Conservation (phyloP, 768 basidiomycete genomes). For the Russula earlei region DNA sequence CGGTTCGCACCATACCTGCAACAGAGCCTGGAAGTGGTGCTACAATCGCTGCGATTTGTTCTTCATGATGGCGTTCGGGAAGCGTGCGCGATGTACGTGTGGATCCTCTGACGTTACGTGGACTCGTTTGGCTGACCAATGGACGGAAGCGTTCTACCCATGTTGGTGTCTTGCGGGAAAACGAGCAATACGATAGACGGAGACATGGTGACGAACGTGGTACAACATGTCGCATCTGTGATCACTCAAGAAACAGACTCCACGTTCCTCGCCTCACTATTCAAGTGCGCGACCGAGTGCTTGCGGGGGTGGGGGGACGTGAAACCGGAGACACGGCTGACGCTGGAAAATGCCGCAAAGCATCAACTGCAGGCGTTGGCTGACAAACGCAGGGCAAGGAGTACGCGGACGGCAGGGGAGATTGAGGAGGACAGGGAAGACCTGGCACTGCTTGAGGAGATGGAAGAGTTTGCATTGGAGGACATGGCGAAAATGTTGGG, state of each 20-base stretch:
- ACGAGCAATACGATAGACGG: slow-evolving; percentile 30
- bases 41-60: slow-evolving; percentile 64
- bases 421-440: slow-evolving; percentile 50
- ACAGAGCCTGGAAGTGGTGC: slow-evolving; percentile 60
- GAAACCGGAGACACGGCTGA: slow-evolving; percentile 39
- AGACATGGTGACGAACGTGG: slow-evolving; percentile 51
- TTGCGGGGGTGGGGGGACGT: slow-evolving; percentile 51
- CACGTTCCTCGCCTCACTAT: slow-evolving; percentile 70
- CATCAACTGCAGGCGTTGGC: slow-evolving; percentile 61
- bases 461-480: slow-evolving; percentile 74
- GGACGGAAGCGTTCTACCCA: slow-evolving; percentile 52
- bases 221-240: slow-evolving; percentile 48
- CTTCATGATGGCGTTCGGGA: slow-evolving; percentile 83
- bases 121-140: not conserved
- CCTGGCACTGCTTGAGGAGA: slow-evolving; percentile 63
- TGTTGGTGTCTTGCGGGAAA: slow-evolving; percentile 62
- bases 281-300: slow-evolving; percentile 57
- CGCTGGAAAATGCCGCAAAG: slow-evolving; percentile 59
- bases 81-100: slow-evolving; percentile 59
- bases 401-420: slow-evolving; percentile 28
- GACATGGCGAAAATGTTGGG: slow-evolving; percentile 40
- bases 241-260: slow-evolving; percentile 66
- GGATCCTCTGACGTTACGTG: too few species aligned
- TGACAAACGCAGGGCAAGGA: slow-evolving; percentile 52
- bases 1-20: slow-evolving; percentile 65